These are phyloP conservation scores for Pisolithus tinctorius DNA, from an alignment of 768 basidiomycete genomes.

Conservation along the genomic window DNA sequence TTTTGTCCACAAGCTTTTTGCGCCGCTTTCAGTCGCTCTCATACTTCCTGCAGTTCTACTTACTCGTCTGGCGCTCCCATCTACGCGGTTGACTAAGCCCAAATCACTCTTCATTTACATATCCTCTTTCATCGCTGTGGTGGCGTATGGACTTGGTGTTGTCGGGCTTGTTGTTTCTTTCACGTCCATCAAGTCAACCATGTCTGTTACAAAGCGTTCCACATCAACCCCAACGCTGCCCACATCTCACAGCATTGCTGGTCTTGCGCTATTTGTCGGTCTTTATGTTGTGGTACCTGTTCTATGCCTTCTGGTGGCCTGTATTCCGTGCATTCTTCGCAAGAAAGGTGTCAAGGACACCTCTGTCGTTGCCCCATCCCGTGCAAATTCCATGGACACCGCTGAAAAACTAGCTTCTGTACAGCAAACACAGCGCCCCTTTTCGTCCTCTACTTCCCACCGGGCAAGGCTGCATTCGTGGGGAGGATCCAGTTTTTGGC, in stretches of 20 bases:
- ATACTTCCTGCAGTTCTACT: conserved; percentile 37
- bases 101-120: conserved; percentile 28
- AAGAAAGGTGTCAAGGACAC: conserved; percentile 17
- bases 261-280: conserved; percentile 55
- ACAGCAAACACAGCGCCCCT: conserved; percentile 25
- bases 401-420: conserved; percentile 35
- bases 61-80: conserved; percentile 35
- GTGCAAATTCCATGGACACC: conserved; percentile 32
- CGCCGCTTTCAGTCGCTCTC: conserved; percentile 43
- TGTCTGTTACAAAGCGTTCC: conserved; percentile 26
- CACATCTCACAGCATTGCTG: conserved; percentile 60
- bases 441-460: conserved; percentile 25
- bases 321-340: conserved; percentile 8
- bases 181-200: conserved; percentile 39
- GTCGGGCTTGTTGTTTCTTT: conserved; percentile 59
- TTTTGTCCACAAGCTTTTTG: conserved; percentile 38
- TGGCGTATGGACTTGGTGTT: conserved; percentile 54
- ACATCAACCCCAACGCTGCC: conserved; percentile 32
- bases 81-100: conserved; percentile 23
- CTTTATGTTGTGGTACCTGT: conserved; percentile 51
- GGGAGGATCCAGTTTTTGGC: conserved; percentile 33
- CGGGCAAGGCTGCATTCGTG: conserved; percentile 31
- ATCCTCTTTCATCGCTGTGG: conserved; percentile 35
- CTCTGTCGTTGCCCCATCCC: conserved; percentile 22
- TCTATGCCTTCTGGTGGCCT: conserved; percentile 27